Conservation (phyloP, 169 alveolate genomes). For the Eimeria brunetti region DNA sequence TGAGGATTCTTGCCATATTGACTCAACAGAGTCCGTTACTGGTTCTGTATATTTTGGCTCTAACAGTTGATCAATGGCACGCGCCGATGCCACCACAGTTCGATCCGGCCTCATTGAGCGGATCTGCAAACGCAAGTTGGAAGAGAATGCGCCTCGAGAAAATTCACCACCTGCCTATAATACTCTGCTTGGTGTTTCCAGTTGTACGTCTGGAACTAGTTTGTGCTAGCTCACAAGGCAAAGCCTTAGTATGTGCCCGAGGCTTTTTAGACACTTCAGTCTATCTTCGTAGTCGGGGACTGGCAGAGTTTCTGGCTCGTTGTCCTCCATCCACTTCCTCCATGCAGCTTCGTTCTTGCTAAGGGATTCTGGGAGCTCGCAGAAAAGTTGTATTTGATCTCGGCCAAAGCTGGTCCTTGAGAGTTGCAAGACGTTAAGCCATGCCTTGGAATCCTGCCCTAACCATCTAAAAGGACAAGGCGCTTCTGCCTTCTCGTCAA, state of each 20-base stretch:
- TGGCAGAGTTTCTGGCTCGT: slow-evolving; percentile 94
- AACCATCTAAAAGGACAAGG: slow-evolving; percentile 92
- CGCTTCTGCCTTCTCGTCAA: slow-evolving; percentile 92
- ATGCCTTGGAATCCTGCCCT: slow-evolving; percentile 91
- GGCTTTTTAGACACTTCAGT: slow-evolving; percentile 90
- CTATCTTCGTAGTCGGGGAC: slow-evolving; percentile 96
- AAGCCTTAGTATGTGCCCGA: slow-evolving; percentile 94
- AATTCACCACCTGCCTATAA: not conserved
- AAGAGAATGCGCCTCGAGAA: not conserved
- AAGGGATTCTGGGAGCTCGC: slow-evolving; percentile 94
- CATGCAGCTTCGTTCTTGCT: slow-evolving; percentile 92
- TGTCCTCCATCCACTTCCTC: slow-evolving; percentile 93
- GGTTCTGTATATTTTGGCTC: slow-evolving; percentile 94
- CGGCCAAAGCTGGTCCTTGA: slow-evolving; percentile 95
- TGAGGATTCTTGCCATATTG: slow-evolving; percentile 91
- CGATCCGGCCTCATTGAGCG: slow-evolving; percentile 97
- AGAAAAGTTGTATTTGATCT: slow-evolving; percentile 92
- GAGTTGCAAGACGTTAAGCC: slow-evolving; percentile 95
- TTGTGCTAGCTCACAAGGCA: slow-evolving; percentile 84
- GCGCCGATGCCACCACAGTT: slow-evolving; percentile 93
- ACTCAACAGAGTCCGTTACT: slow-evolving; percentile 94
- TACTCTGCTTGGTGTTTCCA: not conserved
- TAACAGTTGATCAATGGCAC: slow-evolving; percentile 90
- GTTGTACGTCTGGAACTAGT: not conserved
- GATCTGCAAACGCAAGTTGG: slow-evolving; percentile 77